Conservation (phyloP, 2,329 filamentous ascomycete genomes). For the Domatiomyces catenatus region DNA sequence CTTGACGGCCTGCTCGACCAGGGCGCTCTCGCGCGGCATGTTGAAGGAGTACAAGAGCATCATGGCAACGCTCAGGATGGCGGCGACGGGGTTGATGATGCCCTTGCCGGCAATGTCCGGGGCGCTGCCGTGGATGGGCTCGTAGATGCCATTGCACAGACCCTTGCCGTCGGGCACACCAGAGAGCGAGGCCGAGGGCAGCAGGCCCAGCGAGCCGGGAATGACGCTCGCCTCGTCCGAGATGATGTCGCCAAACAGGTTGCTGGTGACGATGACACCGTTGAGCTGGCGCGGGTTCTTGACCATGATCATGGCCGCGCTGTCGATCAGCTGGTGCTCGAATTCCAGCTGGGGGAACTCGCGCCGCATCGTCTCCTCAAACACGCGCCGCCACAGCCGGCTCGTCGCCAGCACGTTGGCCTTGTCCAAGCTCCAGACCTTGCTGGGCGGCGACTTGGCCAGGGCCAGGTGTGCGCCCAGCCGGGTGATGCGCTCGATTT, state of each 20-base stretch:
- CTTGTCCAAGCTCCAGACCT: conserved; percentile 84
- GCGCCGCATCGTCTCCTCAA: conserved; percentile 66
- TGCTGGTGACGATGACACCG: conserved; percentile 82
- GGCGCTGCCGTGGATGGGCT: conserved; percentile 90
- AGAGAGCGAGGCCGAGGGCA: conserved; percentile 75
- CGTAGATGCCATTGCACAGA: conserved; percentile 74
- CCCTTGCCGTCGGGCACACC: conserved; percentile 60
- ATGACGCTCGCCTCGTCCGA: conserved; percentile 91
- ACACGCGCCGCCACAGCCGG: conserved; percentile 74
- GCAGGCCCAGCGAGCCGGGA: conserved; percentile 71
- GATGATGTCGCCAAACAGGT: conserved; percentile 92
- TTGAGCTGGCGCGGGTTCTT: conserved; percentile 83
- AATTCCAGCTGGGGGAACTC: conserved; percentile 81
- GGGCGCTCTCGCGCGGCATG: conserved; percentile 58
- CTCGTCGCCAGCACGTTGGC: conserved; percentile 89
- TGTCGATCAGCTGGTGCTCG: conserved; percentile 84
- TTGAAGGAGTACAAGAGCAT: conserved; percentile 87
- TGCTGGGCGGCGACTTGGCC: conserved; percentile 56
- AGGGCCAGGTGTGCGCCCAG: conserved; percentile 70
- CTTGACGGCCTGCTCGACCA: conserved; percentile 68
- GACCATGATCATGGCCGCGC: conserved; percentile 93
- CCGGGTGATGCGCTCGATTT: conserved; percentile 77
- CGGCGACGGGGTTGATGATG: conserved; percentile 82
- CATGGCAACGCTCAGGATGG: conserved; percentile 85
- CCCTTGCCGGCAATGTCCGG: conserved; percentile 87